These are phyloP conservation scores for Phyllosticta ampelicida DNA, from an alignment of 2,329 filamentous ascomycete species.

Conservation along the genomic window DNA sequence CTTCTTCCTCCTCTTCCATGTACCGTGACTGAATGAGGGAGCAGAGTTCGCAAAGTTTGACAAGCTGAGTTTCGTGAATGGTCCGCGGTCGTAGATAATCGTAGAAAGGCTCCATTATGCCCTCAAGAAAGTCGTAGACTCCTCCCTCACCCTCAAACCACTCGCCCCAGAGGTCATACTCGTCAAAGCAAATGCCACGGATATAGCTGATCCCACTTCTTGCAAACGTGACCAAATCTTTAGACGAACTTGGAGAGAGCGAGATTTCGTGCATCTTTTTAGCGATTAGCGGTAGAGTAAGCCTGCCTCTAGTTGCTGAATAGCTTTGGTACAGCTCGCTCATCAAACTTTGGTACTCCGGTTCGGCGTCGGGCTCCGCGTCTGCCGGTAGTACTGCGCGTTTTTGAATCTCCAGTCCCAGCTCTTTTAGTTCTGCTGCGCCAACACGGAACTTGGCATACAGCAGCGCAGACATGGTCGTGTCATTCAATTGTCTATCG, in stretches of 20 bases:
- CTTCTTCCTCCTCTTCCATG: conserved; percentile 44
- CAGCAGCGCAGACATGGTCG: conserved; percentile 58
- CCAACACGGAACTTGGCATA: conserved; percentile 62
- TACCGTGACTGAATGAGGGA: conserved; percentile 56
- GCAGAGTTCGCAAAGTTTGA: conserved; percentile 57
- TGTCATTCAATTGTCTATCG: conserved; percentile 58
- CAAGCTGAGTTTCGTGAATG: conserved; percentile 55
- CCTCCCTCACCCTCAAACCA: conserved; percentile 55
- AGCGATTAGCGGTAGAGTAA: conserved; percentile 51
- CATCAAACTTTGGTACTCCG: conserved; percentile 55
- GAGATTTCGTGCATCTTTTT: conserved; percentile 50
- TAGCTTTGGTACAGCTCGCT: conserved; percentile 56
- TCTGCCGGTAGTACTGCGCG: conserved; percentile 50
- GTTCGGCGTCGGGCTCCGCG: conserved; percentile 46
- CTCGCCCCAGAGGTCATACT: conserved; percentile 56
- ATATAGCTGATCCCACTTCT: conserved; percentile 55
- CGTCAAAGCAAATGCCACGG: conserved; percentile 54
- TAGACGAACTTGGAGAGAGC: conserved; percentile 48
- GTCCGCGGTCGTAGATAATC: conserved; percentile 54
- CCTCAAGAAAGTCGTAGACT: conserved; percentile 55
- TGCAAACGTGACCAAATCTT: conserved; percentile 55
- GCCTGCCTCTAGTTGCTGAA: conserved; percentile 44
- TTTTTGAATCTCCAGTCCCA: conserved; percentile 59
- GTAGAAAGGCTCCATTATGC: conserved; percentile 56
- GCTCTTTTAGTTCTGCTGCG: conserved; percentile 53